Evolutionary conservation across 2,329 filamentous ascomycete species (phyloP), one percentile per base, ranked within the genome.

Genomic region (Teratosphaeria epicoccoides): DNA sequence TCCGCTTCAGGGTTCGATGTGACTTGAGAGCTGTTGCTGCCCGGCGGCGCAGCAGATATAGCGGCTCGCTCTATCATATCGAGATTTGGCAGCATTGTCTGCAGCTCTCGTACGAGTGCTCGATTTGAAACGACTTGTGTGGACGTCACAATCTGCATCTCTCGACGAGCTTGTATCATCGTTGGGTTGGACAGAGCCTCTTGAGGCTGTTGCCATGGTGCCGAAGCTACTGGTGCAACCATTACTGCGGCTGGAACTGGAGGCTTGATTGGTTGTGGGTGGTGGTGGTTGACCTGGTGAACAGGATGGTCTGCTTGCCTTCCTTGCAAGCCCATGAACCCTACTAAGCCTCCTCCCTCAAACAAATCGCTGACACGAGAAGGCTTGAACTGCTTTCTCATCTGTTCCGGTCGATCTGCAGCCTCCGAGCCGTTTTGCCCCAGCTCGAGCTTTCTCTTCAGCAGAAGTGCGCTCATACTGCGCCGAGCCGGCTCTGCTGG

Each of bases 41-140:
- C 29, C 45, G 20, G 57, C 44, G 26, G 29, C 28, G 10, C 6
- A 57, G 63, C 49, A 62, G 58, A 3, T 59, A 58, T 4, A 66
- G 66, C 52, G 57, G 85, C 80, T 47, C 83, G 74, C 56, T 86
- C 83, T 7, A 85, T 70, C 25, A 85, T 68, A 1, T 75, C 70
- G 6, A 79, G 69, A 0, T 62, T 57, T 0, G 78, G 73, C 59
- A 80, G 76, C 0, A 73, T 58, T 2, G 67, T 63, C 53, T 79
- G 72, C 1, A 87, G 67, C 1, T 67, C 60, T n/a, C 71, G 74
- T 11, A 81, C 60, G 1, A 86, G 60, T 0, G 54, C 47, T 28
- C 77, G 75, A 14, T 74, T 68, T 43, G 59, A 65, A 29, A 69
- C 70, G 33, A 77, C 61, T 10, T 65, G 68, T 0, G 77, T 65